Evolutionary conservation across 1,139 yeast species (phyloP).

Genomic region (Saccharomyces hybrid): DNA sequence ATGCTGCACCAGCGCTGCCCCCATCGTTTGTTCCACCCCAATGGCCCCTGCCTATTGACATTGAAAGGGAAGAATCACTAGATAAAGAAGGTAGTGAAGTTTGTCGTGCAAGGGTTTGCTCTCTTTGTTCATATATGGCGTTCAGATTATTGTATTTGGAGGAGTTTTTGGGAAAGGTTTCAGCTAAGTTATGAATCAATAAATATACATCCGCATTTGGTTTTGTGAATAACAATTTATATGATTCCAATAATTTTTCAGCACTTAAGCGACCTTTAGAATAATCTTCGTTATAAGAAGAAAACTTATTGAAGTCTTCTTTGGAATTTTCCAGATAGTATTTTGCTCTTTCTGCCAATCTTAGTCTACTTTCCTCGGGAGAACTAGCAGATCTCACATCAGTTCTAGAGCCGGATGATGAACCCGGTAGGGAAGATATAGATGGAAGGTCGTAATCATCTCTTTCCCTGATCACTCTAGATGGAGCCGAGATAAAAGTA

Average conservation of each 20-base stretch:
- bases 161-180: constrained; percentile 41
- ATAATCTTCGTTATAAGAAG: constrained; percentile 43
- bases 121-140: constrained; percentile 27
- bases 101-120: constrained; percentile 20
- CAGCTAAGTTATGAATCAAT: constrained; percentile 50
- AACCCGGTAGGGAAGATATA: constrained; percentile 12
- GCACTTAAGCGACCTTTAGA: constrained; percentile 44
- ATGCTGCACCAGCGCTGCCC: constrained; percentile 25
- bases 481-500: constrained; percentile 40
- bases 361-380: constrained; percentile 47
- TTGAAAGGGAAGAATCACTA: constrained; percentile 21
- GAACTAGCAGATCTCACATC: constrained; percentile 12
- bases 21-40: constrained; percentile 6
- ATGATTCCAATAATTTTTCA: constrained; percentile 42
- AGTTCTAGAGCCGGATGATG: constrained; percentile 1
- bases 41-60: constrained; percentile 10
- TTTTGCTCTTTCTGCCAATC: constrained; percentile 81
- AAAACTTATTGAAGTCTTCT: constrained; percentile 43
- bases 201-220: constrained; percentile 44
- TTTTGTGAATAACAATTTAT: constrained; percentile 43
- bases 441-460: constrained; percentile 12
- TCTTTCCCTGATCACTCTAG: constrained; percentile 22
- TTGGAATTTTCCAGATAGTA: constrained; percentile 58
- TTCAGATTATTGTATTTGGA: constrained; percentile 32
- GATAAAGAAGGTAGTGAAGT: constrained; percentile 52